phyloP scores from a whole-genome alignment of 2,329 filamentous ascomycete species.

The Pseudohalonectria lignicola region DNA sequence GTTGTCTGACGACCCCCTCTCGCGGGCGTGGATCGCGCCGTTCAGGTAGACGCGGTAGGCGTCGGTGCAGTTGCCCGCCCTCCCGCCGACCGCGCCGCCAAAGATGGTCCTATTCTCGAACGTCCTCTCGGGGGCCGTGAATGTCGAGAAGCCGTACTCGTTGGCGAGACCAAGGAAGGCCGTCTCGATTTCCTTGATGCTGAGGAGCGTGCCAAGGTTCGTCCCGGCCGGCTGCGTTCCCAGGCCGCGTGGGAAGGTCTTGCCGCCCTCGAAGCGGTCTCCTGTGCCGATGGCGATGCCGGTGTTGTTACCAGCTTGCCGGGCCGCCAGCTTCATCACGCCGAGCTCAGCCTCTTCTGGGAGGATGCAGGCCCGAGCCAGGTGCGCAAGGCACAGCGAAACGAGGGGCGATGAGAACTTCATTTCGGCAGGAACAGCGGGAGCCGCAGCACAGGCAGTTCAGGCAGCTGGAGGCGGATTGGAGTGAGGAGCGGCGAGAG shows the following conservation, averaged over 20 bases:
- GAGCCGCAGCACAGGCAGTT: too few relatives aligned
- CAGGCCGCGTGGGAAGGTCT: slow-evolving; percentile 22
- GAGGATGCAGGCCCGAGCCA: slow-evolving; percentile 20
- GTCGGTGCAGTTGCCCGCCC: slow-evolving; percentile 25
- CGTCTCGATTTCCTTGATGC: slow-evolving; percentile 29
- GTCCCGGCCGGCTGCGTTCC: slow-evolving; percentile 22
- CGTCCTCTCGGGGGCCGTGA: slow-evolving; percentile 30
- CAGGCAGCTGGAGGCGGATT: too few relatives aligned
- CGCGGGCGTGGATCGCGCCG: slow-evolving; percentile 43
- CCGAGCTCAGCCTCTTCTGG: slow-evolving; percentile 18
- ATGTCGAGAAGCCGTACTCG: slow-evolving; percentile 25
- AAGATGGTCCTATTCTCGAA: slow-evolving; percentile 26
- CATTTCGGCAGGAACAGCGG: background rate
- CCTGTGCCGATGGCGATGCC: slow-evolving; percentile 27
- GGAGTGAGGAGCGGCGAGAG: too few relatives aligned
- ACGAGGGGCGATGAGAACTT: slow-evolving; percentile 1
- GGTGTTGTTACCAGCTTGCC: slow-evolving; percentile 4
- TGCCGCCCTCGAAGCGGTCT: slow-evolving; percentile 29
- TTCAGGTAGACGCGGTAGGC: slow-evolving; percentile 36
- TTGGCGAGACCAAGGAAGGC: slow-evolving; percentile 29
- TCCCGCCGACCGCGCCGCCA: slow-evolving; percentile 16
- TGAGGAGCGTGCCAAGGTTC: slow-evolving; percentile 30
- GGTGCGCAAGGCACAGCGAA: slow-evolving; percentile 2
- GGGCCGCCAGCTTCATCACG: slow-evolving; percentile 3
- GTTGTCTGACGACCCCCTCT: slow-evolving; percentile 44